These are phyloP conservation scores for Amylostereum areolatum DNA, from an alignment of 1,284 basidiomycete species.

Conservation along the genomic window DNA sequence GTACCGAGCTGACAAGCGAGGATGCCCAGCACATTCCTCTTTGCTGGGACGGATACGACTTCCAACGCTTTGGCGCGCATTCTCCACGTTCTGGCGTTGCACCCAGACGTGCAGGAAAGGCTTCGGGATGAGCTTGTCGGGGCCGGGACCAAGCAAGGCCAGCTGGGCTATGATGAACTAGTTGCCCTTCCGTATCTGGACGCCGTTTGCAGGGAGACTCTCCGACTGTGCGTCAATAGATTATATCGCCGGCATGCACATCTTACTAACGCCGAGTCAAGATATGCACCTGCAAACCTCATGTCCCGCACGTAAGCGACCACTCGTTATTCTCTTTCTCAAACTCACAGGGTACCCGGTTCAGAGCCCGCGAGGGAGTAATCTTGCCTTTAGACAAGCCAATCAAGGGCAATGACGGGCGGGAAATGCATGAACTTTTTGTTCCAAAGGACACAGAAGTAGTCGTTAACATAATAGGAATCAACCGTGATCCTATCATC, in stretches of 20 bases:
- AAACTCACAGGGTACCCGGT: background rate
- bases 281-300: background rate
- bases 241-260: background rate
- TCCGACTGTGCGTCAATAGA: conserved; percentile 9
- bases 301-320: background rate
- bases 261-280: background rate
- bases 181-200: conserved; percentile 12
- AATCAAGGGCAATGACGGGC: background rate
- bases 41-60: conserved; percentile 17
- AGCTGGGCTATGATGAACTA: conserved; percentile 9
- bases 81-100: conserved; percentile 14
- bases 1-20: no score
- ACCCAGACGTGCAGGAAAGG: conserved; percentile 12
- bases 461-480: background rate
- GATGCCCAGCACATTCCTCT: conserved; percentile 10
- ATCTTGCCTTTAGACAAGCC: background rate
- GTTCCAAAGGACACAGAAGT: background rate
- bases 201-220: conserved; percentile 12
- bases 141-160: conserved; percentile 1
- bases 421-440: background rate
- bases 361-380: background rate
- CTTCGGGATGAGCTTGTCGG: conserved; percentile 14
- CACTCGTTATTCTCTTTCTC: conserved; percentile 11
- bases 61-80: conserved; percentile 12
- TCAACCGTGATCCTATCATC: conserved; percentile 9